phyloP scores from a whole-genome alignment of 73 alveolate genomes.

The Urostyla sp. region DNA sequence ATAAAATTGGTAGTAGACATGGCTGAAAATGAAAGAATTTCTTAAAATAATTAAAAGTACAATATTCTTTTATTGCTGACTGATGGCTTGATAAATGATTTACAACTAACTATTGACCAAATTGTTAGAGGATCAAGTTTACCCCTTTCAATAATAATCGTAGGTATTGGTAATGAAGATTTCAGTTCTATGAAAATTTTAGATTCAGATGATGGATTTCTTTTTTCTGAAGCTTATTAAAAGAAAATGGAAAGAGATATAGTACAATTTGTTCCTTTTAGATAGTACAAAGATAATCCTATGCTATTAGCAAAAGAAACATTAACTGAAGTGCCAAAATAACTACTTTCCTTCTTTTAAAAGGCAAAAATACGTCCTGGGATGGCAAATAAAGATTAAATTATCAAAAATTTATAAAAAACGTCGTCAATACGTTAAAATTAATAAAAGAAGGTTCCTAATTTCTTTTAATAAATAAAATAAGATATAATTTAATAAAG shows the following conservation, averaged over 20 bases:
- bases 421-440: background rate
- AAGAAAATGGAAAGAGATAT: conserved; percentile 79
- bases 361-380: conserved; percentile 71
- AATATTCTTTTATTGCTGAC: conserved; percentile 87
- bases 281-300: conserved; percentile 80
- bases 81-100: conserved; percentile 94
- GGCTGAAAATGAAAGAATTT: conserved; percentile 23
- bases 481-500: background rate
- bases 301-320: conserved; percentile 88
- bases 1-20: conserved; percentile 46
- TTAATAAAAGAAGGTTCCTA: conserved; percentile 9
- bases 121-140: conserved; percentile 88
- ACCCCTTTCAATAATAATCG: conserved; percentile 93
- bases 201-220: conserved; percentile 93
- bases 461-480: conserved; percentile 22
- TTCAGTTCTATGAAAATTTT: conserved; percentile 87
- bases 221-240: conserved; percentile 70
- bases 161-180: conserved; percentile 96
- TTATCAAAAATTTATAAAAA: conserved; percentile 28
- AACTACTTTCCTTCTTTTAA: conserved; percentile 84
- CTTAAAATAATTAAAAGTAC: conserved; percentile 42
- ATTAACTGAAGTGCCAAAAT: conserved; percentile 89
- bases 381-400: conserved; percentile 52
- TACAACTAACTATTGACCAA: conserved; percentile 88
- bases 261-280: conserved; percentile 87